Base-by-base conservation (phyloP, 257 asterid genomes). In the Anisodus tanguticus region DNA sequence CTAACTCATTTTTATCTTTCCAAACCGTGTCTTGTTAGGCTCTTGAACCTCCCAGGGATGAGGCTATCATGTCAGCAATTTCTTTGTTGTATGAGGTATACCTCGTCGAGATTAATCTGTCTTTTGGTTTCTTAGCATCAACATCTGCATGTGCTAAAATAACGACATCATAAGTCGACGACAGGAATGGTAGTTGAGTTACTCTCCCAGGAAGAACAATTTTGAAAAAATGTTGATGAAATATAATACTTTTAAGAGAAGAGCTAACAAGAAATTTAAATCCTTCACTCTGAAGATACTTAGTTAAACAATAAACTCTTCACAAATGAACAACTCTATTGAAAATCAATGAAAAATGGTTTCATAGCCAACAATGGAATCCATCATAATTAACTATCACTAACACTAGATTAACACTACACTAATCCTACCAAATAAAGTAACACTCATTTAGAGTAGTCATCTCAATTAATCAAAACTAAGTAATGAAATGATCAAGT, bases 1-100 rank as follows among this genome's bases (percentile, higher is more conserved):
- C 64, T 76, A 6, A 51, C 47, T 76, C 47, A 76, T 53, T 53
- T 76, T 51, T 76, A 15, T 51, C 81, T 76, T 76, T 47, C 45
- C 62, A 76, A 76, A 51, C 81, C 51, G 43, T 3, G 13, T 76
- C 85, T 64, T 85, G 82, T 86, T 90, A 96, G 99, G 98, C 99
- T 64, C 88, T 96, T 85, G 99, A 96, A 85, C 98, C 98, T 79
- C 98, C 99, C 45, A 93, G 85, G 87, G 98, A 96, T 86, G 99
- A 91, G 86, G 92, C 98, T 86, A 89, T 94, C 77, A 81, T 88
- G 71, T 92, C 98, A 39, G 98, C 99, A 84, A 89, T 94, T 90
- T 90, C 97, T 76, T 90, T 93, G 62, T 88, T 96, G 77, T 96
- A 94, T 63, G 97, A 96, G 99, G 99, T 96, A 91, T 84, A 54